phyloP scores from a whole-genome alignment of 208 protist genomes.

The Wallacemonas rigidus region DNA sequence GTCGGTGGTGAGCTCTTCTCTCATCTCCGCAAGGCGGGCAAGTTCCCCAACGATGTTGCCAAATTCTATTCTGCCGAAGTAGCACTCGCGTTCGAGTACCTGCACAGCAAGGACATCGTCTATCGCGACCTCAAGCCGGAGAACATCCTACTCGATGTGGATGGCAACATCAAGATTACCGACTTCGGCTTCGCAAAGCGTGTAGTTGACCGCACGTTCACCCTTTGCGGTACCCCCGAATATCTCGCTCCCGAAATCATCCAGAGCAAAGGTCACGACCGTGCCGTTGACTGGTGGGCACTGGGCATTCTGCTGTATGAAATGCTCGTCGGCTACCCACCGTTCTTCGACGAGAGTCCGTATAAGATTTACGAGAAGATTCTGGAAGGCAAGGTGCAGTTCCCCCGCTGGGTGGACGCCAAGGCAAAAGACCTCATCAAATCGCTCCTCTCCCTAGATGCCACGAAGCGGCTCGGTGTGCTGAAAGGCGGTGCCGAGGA shows the following conservation, averaged over 20 bases:
- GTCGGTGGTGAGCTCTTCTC: constrained; percentile 93
- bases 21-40: constrained; percentile 89
- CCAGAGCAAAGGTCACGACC: constrained; percentile 83
- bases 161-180: constrained; percentile 89
- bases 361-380: constrained; percentile 94
- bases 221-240: constrained; percentile 83
- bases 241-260: constrained; percentile 90
- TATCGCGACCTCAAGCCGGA: constrained; percentile 92
- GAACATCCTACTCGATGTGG: constrained; percentile 79
- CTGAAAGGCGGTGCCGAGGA: constrained; percentile 91
- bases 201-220: constrained; percentile 81
- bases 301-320: constrained; percentile 90
- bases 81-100: constrained; percentile 81
- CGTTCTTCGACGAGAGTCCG: constrained; percentile 92
- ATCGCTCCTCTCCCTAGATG: constrained; percentile 79
- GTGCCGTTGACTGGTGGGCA: constrained; percentile 91
- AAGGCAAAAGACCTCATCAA: constrained; percentile 87
- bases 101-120: constrained; percentile 82
- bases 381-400: constrained; percentile 75
- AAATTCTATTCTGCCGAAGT: constrained; percentile 95
- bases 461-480: constrained; percentile 87
- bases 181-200: constrained; percentile 92
- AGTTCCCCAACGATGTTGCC: constrained; percentile 91
- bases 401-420: constrained; percentile 83
- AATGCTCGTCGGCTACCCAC: constrained; percentile 90